A percentile compares a stretch with the other conserved stretches of the same genome.
phyloP scores from a whole-genome alignment of 768 basidiomycete species.

The Trametes cinnabarina region DNA sequence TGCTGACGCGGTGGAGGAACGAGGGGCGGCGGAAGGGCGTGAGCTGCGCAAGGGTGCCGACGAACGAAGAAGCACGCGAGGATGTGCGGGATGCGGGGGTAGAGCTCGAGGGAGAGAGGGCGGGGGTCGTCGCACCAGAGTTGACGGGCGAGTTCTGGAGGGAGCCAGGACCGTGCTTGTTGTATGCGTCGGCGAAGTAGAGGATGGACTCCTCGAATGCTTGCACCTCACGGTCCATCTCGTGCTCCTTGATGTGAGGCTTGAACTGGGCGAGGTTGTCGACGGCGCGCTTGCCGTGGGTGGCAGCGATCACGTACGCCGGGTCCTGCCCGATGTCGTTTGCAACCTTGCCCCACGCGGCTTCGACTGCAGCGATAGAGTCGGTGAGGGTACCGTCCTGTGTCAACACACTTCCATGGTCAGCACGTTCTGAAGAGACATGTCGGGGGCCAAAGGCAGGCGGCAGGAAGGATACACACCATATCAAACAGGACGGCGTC shows the following conservation, averaged over 20 bases:
- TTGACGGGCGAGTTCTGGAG: constrained; percentile 27
- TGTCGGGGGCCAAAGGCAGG: background rate
- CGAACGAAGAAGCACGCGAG: constrained; percentile 46
- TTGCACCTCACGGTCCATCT: constrained; percentile 58
- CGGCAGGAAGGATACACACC: constrained; percentile 36
- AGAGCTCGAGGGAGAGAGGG: constrained; percentile 38
- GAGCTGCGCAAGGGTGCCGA: constrained; percentile 25
- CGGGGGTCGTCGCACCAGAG: constrained; percentile 44
- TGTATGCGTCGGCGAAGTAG: constrained; percentile 61
- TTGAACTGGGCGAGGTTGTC: constrained; percentile 69
- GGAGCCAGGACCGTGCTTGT: constrained; percentile 41
- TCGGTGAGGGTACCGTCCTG: constrained; percentile 74
- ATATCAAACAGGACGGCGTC: constrained; percentile 70
- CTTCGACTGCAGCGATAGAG: constrained; percentile 71
- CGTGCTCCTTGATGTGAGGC: constrained; percentile 50
- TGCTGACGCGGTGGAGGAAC: constrained; percentile 42
- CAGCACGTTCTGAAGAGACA: background rate
- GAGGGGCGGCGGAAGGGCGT: constrained; percentile 44
- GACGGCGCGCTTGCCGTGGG: constrained; percentile 76
- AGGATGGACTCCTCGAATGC: constrained; percentile 65
- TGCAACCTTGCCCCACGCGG: constrained; percentile 74
- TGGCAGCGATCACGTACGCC: constrained; percentile 64
- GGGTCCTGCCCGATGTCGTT: constrained; percentile 67
- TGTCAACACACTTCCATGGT: constrained; percentile 19
- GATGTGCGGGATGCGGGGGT: constrained; percentile 41